These are phyloP conservation scores for Podaxis sp. DNA, from an alignment of 768 basidiomycete species.

Conservation along the genomic window DNA sequence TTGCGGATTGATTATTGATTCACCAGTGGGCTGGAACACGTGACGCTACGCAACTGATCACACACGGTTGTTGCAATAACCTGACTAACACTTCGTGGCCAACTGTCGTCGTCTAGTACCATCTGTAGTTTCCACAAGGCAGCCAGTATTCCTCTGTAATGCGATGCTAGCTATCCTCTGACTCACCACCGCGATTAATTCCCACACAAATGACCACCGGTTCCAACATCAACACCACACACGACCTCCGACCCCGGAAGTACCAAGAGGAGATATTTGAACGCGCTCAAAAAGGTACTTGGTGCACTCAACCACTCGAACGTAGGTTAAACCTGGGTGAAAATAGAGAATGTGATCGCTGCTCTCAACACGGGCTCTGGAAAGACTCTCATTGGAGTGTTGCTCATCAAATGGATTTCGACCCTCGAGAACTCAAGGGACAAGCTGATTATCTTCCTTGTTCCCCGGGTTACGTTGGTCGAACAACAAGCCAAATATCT, in stretches of 20 bases:
- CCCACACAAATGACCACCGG: not conserved
- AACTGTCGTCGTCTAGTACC: not conserved
- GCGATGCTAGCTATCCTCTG: not conserved
- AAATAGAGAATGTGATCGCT: conserved; percentile 58
- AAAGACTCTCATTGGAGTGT: conserved; percentile 70
- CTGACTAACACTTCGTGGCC: not conserved
- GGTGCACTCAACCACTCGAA: not conserved
- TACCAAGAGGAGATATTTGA: conserved; percentile 74
- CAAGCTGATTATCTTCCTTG: conserved; percentile 75
- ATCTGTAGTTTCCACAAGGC: not conserved
- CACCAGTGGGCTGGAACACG: not conserved
- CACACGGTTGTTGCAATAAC: not conserved
- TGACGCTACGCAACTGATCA: not conserved
- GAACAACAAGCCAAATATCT: conserved; percentile 77
- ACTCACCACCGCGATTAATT: not conserved
- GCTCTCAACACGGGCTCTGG: conserved; percentile 76
- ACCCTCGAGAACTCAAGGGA: conserved; percentile 41
- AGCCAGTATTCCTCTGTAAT: not conserved
- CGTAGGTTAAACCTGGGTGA: not conserved
- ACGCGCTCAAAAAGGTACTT: conserved; percentile 47
- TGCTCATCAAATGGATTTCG: conserved; percentile 75
- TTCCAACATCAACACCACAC: not conserved
- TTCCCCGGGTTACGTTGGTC: conserved; percentile 82
- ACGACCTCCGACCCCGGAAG: conserved; percentile 29
- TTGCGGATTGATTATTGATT: conserved; percentile 2